Evolutionary conservation across 768 basidiomycete genomes (phyloP), one percentile per base, ranked within the genome.

Genomic region (Termitomyces sp.): DNA sequence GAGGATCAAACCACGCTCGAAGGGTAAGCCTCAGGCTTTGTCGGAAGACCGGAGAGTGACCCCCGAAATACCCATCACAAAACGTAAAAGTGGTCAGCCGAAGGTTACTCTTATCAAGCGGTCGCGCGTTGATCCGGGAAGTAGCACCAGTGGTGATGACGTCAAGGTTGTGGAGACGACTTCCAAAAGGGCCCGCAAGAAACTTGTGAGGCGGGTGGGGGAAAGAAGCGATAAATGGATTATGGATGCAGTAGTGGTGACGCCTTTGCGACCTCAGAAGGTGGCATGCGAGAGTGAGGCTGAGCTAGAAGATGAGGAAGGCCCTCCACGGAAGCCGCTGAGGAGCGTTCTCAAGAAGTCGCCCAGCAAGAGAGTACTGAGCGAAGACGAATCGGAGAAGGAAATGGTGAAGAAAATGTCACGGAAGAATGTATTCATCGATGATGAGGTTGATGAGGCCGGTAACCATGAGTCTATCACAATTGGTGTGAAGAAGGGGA

Each of bases 1-100:
- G 15, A 62, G 63, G 30, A 56, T 65, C 14, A 63, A 62, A 41
- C 53, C 54, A 19, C 61, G 62, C n/a, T 42, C 56, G 19, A 57
- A 63, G 35, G 61, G 61, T 50, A 58, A 60, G n/a, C 48, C 55
- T 2, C 26, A 56, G 30, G 45, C 35, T 15, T 45, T 48, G n/a
- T 40, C 43, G 30, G 11, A 38, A 43, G 53, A 50, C 44, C 23
- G 5, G 21, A 53, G 50, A 28, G 15, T 38, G 11, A 53, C 57
- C 11, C 59, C 53, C 7, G 59, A 60, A 40, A 28, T 59, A 5
- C 50, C 17, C 19, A 45, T 48, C 14, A 38, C 28, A 30, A 60
- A 57, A 38, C 57, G 50, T 38, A 64, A 54, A 54, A 62, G 44
- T n/a, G 52, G 47, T n/a, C 45, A 55, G 51, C 14, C 30, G 30